Base-by-base conservation (phyloP, 768 basidiomycete species). In the Pulveroboletus ravenelii region DNA sequence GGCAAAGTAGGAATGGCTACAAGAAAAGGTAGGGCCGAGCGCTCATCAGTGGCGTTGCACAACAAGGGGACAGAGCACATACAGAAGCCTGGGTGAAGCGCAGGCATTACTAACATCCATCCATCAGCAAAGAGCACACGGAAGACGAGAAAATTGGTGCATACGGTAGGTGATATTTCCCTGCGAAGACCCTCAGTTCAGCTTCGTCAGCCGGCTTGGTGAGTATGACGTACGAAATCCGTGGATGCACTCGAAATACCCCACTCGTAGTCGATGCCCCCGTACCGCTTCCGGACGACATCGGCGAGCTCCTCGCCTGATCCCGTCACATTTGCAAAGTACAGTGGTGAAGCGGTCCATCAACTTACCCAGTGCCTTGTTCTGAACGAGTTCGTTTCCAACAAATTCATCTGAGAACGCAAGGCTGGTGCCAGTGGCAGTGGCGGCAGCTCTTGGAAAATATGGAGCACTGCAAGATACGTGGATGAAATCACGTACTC, bases 191-290 rank as follows among this genome's bases (percentile, higher is more conserved):
- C 32, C 18, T 17, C 10, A 46, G 45, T 18, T 37, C 12, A 18
- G 32, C 31, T 34, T 23, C 30, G 2, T 12, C 8, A 10, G 37
- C 32, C 29, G 9, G 25, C 25, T 27, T n/a, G 8, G 44, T 35
- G 34, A 27, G 20, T 8, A 20, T 14, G 6, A 70, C 85, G 72
- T 58, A 89, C 89, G 55, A 92, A 91, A 63, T 91, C 89, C 3
- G 89, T 91, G 5, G 87, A 91, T 12, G 87, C 89, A 40, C 75
- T 76, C 6, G 72, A 68, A 57, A 85, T 85, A 39, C 87, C 83
- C 75, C 79, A 82, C 52, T 78, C 76, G 59, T 82, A 78, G 62
- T 85, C 82, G 48, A 85, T 73, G 3, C 68, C 67, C 0, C 84
- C 86, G 51, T 82, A 85, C 48, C 79, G 79, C 53, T 78, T 81